Evolutionary conservation across 768 basidiomycete genomes (phyloP).

Genomic region (Collybiopsis confluens): DNA sequence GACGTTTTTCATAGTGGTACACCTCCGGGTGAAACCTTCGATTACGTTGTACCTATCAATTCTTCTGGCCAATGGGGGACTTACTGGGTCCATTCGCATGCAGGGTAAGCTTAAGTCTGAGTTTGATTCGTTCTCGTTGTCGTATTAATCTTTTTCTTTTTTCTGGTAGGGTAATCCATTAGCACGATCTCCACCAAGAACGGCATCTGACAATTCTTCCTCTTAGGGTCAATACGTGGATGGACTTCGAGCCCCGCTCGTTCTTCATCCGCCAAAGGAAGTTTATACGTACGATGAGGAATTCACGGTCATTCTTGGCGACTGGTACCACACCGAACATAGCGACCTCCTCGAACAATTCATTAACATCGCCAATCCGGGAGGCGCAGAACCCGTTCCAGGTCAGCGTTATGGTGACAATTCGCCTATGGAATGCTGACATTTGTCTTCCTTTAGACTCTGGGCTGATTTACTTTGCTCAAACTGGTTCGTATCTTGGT

Average conservation of each 20-base stretch:
- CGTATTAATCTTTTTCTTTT: slow-evolving; percentile 1
- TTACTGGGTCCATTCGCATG: slow-evolving; percentile 78
- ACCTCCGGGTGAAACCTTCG: slow-evolving; percentile 64
- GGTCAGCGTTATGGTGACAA: slow-evolving; percentile 42
- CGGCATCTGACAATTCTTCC: no score
- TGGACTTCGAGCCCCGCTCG: slow-evolving; percentile 82
- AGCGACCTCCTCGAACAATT: slow-evolving; percentile 57
- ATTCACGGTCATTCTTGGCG: slow-evolving; percentile 78
- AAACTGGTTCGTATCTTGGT: slow-evolving; percentile 67
- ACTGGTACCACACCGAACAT: slow-evolving; percentile 92
- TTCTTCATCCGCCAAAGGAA: slow-evolving; percentile 69
- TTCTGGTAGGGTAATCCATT: slow-evolving; percentile 58
- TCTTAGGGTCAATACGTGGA: slow-evolving; percentile 81
- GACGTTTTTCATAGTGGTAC: slow-evolving; percentile 51
- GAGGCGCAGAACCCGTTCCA: slow-evolving; percentile 87
- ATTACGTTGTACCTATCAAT: slow-evolving; percentile 72
- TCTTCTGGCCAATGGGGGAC: slow-evolving; percentile 72
- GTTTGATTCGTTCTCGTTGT: background rate
- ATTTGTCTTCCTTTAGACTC: slow-evolving; percentile 46
- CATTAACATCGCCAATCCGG: slow-evolving; percentile 70
- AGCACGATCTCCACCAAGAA: slow-evolving; percentile 23
- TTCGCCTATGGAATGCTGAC: background rate
- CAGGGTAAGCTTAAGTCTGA: slow-evolving; percentile 32
- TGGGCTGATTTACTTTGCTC: slow-evolving; percentile 78
- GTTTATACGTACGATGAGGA: slow-evolving; percentile 83